Base-by-base conservation (phyloP, 345 rosid species). In the Populus euphratica region DNA sequence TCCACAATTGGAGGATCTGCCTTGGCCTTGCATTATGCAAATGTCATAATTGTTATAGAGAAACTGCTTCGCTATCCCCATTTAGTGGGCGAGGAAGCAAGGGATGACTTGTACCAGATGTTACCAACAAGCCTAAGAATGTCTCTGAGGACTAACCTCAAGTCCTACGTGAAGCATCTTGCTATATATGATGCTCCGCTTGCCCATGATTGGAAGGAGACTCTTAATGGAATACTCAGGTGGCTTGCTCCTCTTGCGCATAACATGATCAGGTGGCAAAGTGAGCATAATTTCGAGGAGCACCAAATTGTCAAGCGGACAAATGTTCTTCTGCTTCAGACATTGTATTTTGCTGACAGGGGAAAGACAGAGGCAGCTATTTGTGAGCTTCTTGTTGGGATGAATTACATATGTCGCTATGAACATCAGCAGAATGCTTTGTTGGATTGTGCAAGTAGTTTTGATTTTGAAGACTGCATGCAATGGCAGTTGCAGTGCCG, bases 221-320 rank as follows among this genome's bases (percentile, higher is more conserved):
- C 89, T 12, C 86, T 96, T 21, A 93, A 91, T 13, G 80, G 88
- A 68, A 92, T 89, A 73, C 87, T 96, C 2, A 80, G 82, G 52
- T 96, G 99, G 99, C 94, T 96, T 72, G 92, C 93, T 5, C 99
- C 98, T 0, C 84, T 96, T 41, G 99, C 99, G 4, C 99, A 93
- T 83, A 96, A 93, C 86, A 93, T 88, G 96, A 90, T 96, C 78
- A 74, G 94, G 52, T 93, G 97, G 99, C 99, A 96, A 76, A 91
- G 97, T 14, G 98, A 96, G 74, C 91, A 97, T 41, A 96, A 92
- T 73, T 92, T 93, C 39, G 99, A 93, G 89, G 97, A 93, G 77
- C 96, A 92, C 71, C 97, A 96, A 77, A 92, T 93, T 73, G 94
- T 92, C 70, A 81, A 87, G 36, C 75, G 93, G 76, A 90, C 96